Evolutionary conservation across 106 monocot species (phyloP).

Genomic region (Agapanthus africanus): DNA sequence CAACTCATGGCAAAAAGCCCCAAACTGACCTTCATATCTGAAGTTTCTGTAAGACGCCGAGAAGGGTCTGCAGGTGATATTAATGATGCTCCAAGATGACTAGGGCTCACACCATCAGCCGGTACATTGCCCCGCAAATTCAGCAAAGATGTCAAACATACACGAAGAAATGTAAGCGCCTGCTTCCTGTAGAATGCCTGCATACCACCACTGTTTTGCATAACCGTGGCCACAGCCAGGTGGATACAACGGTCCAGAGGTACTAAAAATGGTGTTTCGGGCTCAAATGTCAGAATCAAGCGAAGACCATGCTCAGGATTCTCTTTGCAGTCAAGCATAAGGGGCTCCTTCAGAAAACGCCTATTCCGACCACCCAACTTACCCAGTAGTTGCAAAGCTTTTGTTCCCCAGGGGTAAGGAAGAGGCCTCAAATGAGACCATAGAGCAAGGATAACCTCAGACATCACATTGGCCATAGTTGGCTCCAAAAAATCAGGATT

Average conservation of each 20-base stretch:
- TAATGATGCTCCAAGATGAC: conserved; percentile 58
- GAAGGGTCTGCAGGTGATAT: conserved; percentile 80
- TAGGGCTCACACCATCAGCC: conserved; percentile 45
- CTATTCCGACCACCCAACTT: conserved; percentile 98
- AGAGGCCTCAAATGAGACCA: conserved; percentile 94
- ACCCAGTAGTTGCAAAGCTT: conserved; percentile 86
- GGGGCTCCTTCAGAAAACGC: conserved; percentile 90
- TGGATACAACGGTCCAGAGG: conserved; percentile 89
- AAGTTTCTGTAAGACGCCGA: conserved; percentile 52
- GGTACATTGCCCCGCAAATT: conserved; percentile 70
- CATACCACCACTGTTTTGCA: conserved; percentile 55
- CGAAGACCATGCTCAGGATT: conserved; percentile 99
- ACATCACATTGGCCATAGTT: conserved; percentile 98
- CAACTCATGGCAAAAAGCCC: too few relatives aligned
- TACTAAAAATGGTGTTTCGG: conserved; percentile 91
- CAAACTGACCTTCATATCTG: conserved; percentile 70
- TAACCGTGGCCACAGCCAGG: conserved; percentile 69
- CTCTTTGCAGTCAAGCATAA: conserved; percentile 91
- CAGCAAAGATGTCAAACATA: conserved; percentile 75
- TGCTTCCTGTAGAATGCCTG: conserved; percentile 86
- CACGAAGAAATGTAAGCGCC: conserved; percentile 79
- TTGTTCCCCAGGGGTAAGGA: conserved; percentile 95
- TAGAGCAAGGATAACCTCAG: conserved; percentile 91
- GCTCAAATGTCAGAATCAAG: conserved; percentile 94
- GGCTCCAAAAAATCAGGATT: conserved; percentile 99